Percentiles rank a stretch among this genome's conserved stretches.
Conservation (phyloP, 495 filamentous ascomycete species). For the Immersiella caudata region DNA sequence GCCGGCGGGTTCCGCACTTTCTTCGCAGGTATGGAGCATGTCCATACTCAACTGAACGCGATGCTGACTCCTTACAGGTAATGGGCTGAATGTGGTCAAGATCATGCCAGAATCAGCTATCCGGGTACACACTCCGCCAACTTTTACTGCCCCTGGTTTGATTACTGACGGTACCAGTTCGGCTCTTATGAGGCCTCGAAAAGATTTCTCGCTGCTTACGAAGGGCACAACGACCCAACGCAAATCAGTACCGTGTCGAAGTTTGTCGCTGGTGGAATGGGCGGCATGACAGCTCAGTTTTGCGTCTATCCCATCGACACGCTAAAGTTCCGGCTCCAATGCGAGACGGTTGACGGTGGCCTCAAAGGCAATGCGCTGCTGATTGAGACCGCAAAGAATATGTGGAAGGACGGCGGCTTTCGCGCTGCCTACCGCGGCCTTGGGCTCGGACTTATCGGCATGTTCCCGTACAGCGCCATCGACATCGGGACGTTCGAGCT, state of each 20-base stretch:
- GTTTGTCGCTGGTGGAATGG: slow-evolving; percentile 87
- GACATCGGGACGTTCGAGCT: slow-evolving; percentile 95
- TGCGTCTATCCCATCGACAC: slow-evolving; percentile 97
- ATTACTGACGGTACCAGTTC: slow-evolving; percentile 56
- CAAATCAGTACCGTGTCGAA: slow-evolving; percentile 79
- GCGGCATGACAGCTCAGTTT: slow-evolving; percentile 93
- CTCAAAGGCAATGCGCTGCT: slow-evolving; percentile 84
- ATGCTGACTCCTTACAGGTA: slow-evolving; percentile 64
- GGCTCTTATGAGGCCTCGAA: slow-evolving; percentile 96
- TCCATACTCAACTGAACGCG: not conserved
- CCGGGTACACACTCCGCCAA: slow-evolving; percentile 46
- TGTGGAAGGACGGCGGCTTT: slow-evolving; percentile 75
- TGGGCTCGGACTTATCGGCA: slow-evolving; percentile 87
- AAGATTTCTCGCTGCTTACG: slow-evolving; percentile 78
- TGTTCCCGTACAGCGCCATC: slow-evolving; percentile 98
- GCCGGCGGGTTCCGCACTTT: slow-evolving; percentile 88
- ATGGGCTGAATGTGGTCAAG: slow-evolving; percentile 94
- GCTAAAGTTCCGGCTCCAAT: slow-evolving; percentile 94
- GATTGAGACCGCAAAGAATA: slow-evolving; percentile 75
- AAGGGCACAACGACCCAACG: slow-evolving; percentile 84
- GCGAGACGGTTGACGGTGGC: slow-evolving; percentile 85
- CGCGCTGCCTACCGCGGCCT: slow-evolving; percentile 87
- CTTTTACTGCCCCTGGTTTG: not conserved
- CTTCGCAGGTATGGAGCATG: slow-evolving; percentile 81
- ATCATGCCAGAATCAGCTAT: slow-evolving; percentile 98